These are phyloP conservation scores for Cladorrhinum samala DNA, from an alignment of 495 filamentous ascomycete genomes.

Conservation along the genomic window DNA sequence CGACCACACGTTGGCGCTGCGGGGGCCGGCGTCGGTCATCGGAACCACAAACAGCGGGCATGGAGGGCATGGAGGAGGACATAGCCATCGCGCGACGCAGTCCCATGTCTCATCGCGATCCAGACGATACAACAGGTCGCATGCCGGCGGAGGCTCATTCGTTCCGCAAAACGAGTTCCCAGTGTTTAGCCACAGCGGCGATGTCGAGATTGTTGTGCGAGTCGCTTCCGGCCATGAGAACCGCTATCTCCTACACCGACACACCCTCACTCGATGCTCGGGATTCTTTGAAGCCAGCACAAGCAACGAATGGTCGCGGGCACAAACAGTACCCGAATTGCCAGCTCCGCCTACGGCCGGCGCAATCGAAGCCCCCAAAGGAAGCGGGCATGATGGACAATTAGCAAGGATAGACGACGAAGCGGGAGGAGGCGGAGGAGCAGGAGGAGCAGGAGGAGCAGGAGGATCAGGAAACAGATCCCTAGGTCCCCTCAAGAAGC, in stretches of 20 bases:
- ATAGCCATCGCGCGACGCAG: slow-evolving; percentile 41
- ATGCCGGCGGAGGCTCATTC: slow-evolving; percentile 67
- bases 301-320: slow-evolving; percentile 75
- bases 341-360: slow-evolving; percentile 30
- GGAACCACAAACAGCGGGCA: slow-evolving; percentile 17
- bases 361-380: slow-evolving; percentile 38
- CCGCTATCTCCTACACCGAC: slow-evolving; percentile 75
- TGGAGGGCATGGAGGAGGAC: slow-evolving; percentile 28
- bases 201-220: slow-evolving; percentile 80
- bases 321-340: slow-evolving; percentile 28
- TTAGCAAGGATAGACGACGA: slow-evolving; percentile 28
- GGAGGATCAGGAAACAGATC: slow-evolving; percentile 6
- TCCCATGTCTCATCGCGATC: slow-evolving; percentile 56
- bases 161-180: slow-evolving; percentile 84
- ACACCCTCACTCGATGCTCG: slow-evolving; percentile 81
- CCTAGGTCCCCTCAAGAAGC: slow-evolving; percentile 42
- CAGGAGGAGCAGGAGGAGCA: slow-evolving; percentile 3
- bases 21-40: slow-evolving; percentile 52
- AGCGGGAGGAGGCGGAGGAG: background rate
- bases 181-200: slow-evolving; percentile 80
- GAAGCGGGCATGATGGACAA: slow-evolving; percentile 25
- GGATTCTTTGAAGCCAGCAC: slow-evolving; percentile 91
- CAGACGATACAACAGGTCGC: slow-evolving; percentile 70
- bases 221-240: slow-evolving; percentile 62
- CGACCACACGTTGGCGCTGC: slow-evolving; percentile 53